Evolutionary conservation across 2,329 filamentous ascomycete genomes (phyloP).

Genomic region (Metarhizium humberi): DNA sequence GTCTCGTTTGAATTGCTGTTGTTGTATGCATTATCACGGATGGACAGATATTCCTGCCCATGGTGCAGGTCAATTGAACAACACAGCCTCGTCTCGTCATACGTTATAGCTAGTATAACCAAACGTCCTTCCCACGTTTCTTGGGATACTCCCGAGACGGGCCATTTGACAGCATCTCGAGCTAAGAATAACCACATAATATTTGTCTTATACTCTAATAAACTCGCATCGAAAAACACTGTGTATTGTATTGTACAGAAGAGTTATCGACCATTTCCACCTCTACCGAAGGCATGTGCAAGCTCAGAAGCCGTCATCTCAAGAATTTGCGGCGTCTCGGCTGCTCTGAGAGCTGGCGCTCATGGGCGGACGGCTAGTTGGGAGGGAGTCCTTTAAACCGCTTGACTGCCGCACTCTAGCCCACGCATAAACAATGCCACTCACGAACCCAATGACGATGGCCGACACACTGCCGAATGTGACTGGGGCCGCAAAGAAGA

Average conservation of each 20-base stretch:
- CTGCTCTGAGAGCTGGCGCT: constrained; percentile 89
- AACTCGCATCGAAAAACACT: neutral
- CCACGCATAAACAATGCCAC: constrained; percentile 75
- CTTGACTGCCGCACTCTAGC: constrained; percentile 58
- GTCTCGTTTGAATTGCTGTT: too few species aligned
- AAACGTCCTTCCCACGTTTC: too few species aligned
- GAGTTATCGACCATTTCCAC: neutral
- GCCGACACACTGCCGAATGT: constrained; percentile 88
- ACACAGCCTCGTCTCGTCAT: too few species aligned
- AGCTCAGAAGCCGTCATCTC: constrained; percentile 2
- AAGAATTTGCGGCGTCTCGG: constrained; percentile 66
- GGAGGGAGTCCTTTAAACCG: constrained; percentile 54
- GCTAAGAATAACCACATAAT: too few species aligned
- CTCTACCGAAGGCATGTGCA: neutral
- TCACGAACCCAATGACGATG: constrained; percentile 84
- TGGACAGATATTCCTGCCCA: too few species aligned
- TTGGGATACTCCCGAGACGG: too few species aligned
- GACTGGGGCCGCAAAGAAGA: constrained; percentile 93
- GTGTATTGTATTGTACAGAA: neutral
- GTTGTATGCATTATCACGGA: too few species aligned
- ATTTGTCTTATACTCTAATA: too few species aligned
- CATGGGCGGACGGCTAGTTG: constrained; percentile 59
- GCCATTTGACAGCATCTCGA: too few species aligned
- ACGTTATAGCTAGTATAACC: too few species aligned
- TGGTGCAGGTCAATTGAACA: too few species aligned